phyloP scores from a whole-genome alignment of 2,329 filamentous ascomycete species.

The Clathrospora elynae region DNA sequence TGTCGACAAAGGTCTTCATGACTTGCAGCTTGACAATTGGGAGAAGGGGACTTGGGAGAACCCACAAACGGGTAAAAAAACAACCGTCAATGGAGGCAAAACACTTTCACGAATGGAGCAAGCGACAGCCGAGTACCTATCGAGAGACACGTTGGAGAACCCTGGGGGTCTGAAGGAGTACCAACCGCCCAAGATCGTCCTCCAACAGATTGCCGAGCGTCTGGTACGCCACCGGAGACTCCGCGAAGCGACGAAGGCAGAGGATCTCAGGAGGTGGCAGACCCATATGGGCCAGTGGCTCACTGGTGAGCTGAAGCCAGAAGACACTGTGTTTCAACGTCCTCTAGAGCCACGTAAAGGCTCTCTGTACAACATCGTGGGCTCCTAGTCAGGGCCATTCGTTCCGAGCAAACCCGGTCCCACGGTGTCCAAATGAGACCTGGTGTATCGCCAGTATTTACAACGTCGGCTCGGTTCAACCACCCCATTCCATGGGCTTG shows the following conservation, averaged over 20 bases:
- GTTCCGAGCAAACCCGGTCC: no score
- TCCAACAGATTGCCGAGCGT: slow-evolving; percentile 55
- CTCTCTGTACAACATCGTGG: slow-evolving; percentile 9
- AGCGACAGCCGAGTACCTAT: slow-evolving; percentile 50
- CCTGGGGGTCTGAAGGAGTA: slow-evolving; percentile 50
- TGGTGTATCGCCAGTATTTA: no score
- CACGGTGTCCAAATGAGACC: no score
- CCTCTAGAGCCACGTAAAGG: slow-evolving; percentile 9
- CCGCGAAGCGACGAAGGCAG: slow-evolving; percentile 47
- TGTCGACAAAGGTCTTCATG: slow-evolving; percentile 53
- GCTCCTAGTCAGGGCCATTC: no score
- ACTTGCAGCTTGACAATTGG: slow-evolving; percentile 56
- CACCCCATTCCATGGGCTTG: no score
- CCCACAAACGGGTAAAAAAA: slow-evolving; percentile 33
- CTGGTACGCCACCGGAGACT: slow-evolving; percentile 54
- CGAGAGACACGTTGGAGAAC: slow-evolving; percentile 40
- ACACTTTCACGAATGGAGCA: slow-evolving; percentile 54
- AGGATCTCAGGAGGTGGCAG: slow-evolving; percentile 44
- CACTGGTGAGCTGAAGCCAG: slow-evolving; percentile 39
- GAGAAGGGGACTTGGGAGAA: slow-evolving; percentile 50
- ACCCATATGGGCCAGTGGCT: slow-evolving; percentile 49
- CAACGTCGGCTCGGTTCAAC: no score
- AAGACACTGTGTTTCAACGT: slow-evolving; percentile 28
- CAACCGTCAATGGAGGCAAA: slow-evolving; percentile 49
- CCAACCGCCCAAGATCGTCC: slow-evolving; percentile 51